Base-by-base conservation (phyloP, 495 filamentous ascomycete species). In the Eremomyces bilateralis region DNA sequence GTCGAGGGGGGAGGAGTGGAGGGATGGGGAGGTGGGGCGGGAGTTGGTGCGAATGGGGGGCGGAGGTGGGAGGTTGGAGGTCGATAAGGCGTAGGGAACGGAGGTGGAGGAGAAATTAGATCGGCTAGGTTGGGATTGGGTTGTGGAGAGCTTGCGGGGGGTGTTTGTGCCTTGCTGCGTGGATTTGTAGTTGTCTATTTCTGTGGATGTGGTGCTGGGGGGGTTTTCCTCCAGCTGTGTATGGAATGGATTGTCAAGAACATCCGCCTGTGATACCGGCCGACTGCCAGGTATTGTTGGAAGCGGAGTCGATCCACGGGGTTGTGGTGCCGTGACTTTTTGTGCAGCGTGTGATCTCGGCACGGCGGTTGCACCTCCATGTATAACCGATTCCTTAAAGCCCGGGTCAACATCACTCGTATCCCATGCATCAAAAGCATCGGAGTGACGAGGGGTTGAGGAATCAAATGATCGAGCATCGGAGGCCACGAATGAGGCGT, bases 361-460 rank as follows among this genome's bases (percentile, higher is more conserved):
- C n/a, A n/a, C n/a, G n/a, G n/a, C n/a, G n/a, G n/a, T n/a, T n/a
- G n/a, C n/a, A n/a, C n/a, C n/a, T n/a, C n/a, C n/a, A 8, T 37
- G 57, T 51, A 65, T 31, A 0, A 72, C 59, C 5, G 66, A 59
- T 25, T 72, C 63, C 25, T 64, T 56, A 31, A 64, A 61, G 39
- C 68, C 63, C 1, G 63, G 51, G 39, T 71, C 69, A 1, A 77
- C 71, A 0, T 53, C 53, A 1, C 66, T 73, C 0, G 69, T 75
- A 43, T 78, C 73, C 71, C 70, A 78, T 3, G 64, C 65, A 38
- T 78, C 73, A 40, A 78, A 76, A 1, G 68, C 69, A 40, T 73
- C 69, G 3, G 31, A 16, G 10, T 46, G 46, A 20, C 40, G 35
- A 22, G 31, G 25, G 25, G 31, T 41, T 13, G 27, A 31, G n/a